Evolutionary conservation across 169 alveolate species (phyloP), one percentile per base, ranked within the genome.

Genomic region (Cyclospora cayetanensis): DNA sequence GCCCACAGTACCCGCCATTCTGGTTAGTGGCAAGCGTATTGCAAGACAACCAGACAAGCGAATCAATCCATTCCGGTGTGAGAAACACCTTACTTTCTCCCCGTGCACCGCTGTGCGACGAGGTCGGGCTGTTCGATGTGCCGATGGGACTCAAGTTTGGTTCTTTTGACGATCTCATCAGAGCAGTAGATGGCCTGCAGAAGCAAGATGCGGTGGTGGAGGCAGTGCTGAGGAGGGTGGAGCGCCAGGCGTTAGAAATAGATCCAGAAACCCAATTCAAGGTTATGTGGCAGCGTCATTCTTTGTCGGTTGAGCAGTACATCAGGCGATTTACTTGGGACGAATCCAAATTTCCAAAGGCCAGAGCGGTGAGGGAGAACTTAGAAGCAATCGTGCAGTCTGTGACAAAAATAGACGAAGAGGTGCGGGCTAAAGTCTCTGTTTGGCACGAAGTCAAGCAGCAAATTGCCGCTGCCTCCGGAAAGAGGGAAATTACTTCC

Each of bases 301-400:
- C 94, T 0, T 37, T 65, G 70, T 92, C 96, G 0, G 91, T 95
- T 4, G 93, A 92, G 83, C 95, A 95, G 55, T 96, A 95, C 93
- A 84, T 96, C 65, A 87, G 94, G 76, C 43, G 91, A 18, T 96
- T 96, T 92, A 89, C 90, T 22, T 96, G 98, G 98, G 97, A 96
- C 82, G 97, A 96, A 76, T 93, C 97, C 42, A 96, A 95, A 88
- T 96, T 84, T 79, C 97, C 97, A 31, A 92, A 95, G 50, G 86
- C 94, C 53, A 94, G 97, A 53, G 92, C 96, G 25, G 94, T 93
- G 83, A 90, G 94, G 92, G 96, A 94, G 70, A 77, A 92, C 77
- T 83, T 93, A 42, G 96, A 94, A 43, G 88, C 92, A 22, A 92
- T 95, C 60, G 90, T 96, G 76, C 96, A 95, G 92, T 82, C 94